phyloP scores from a whole-genome alignment of 2,329 filamentous ascomycete species.

The Colletotrichum truncatum region DNA sequence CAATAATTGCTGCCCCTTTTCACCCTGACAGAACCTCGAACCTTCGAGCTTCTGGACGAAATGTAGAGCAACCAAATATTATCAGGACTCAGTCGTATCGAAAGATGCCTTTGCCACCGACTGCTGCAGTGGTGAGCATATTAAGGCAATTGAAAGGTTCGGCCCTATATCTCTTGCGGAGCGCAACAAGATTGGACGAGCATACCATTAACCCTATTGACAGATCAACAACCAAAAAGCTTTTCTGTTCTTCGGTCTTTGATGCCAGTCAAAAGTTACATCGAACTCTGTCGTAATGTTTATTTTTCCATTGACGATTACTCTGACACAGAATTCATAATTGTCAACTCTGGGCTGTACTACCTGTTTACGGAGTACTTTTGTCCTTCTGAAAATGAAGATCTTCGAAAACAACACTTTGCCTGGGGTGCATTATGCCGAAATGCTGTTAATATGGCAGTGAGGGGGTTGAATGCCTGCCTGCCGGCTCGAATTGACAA shows the following conservation, averaged over 20 bases:
- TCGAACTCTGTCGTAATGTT: constrained; percentile 55
- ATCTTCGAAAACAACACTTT: neutral
- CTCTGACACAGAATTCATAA: constrained; percentile 57
- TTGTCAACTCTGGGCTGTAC: constrained; percentile 57
- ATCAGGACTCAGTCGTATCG: neutral
- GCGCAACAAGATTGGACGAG: no score
- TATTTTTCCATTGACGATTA: constrained; percentile 63
- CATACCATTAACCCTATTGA: neutral
- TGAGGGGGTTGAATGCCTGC: neutral
- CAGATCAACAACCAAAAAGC: neutral
- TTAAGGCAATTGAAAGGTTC: constrained; percentile 3
- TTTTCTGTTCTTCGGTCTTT: constrained; percentile 1
- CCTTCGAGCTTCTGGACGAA: no score
- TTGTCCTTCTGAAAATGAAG: neutral
- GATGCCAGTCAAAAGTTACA: constrained; percentile 52
- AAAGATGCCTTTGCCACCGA: neutral
- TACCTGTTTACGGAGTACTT: constrained; percentile 55
- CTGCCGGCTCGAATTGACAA: neutral
- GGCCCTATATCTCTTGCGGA: no score
- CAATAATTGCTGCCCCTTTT: neutral
- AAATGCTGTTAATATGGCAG: neutral
- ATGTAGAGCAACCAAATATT: neutral
- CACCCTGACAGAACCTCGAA: neutral
- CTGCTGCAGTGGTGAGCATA: neutral
- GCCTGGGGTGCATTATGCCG: neutral